Conservation (phyloP, 768 basidiomycete species). For the Lentinula edodes region DNA sequence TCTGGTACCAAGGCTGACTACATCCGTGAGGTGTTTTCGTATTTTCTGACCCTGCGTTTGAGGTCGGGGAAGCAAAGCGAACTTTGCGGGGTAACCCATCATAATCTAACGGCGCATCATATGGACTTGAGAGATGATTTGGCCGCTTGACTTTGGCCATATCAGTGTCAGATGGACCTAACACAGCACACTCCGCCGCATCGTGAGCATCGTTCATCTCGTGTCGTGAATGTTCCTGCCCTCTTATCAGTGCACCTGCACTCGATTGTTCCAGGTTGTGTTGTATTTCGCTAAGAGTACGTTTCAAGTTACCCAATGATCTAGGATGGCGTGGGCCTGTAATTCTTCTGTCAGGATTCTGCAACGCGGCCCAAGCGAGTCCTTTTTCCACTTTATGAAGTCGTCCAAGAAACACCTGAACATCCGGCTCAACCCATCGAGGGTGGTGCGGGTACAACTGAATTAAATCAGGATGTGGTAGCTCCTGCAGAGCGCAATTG, state of each 20-base stretch:
- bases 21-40: neutral
- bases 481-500: neutral
- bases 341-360: neutral
- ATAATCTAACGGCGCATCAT: neutral
- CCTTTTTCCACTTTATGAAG: neutral
- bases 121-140: neutral
- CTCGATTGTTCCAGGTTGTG: neutral
- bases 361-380: neutral
- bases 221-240: neutral
- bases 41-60: neutral
- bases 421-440: conserved; percentile 3
- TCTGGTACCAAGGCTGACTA: neutral
- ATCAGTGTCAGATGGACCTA: neutral
- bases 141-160: neutral
- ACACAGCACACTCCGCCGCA: neutral
- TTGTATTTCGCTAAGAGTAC: neutral
- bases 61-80: neutral
- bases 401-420: neutral
- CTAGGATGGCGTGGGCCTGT: neutral
- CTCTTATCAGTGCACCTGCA: neutral
- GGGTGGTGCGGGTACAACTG: conserved; percentile 4
- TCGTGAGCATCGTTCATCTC: neutral
- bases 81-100: neutral
- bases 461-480: conserved; percentile 5
- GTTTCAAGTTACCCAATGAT: conserved; percentile 2